A percentile compares a stretch with the other conserved stretches of the same genome.
phyloP scores from a whole-genome alignment of 345 rosid genomes.

The Boechera stricta region DNA sequence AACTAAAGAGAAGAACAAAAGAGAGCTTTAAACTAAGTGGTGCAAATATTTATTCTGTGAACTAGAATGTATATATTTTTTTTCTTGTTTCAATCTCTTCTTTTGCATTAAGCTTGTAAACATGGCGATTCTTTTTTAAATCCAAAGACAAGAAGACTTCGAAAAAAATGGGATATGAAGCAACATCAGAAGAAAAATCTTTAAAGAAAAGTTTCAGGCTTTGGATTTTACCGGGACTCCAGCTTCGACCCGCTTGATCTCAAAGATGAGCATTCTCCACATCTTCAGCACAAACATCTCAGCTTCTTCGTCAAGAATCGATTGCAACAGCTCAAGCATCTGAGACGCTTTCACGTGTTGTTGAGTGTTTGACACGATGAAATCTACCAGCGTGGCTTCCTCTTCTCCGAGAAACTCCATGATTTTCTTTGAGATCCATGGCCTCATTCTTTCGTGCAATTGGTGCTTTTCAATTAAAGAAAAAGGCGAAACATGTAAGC shows the following conservation, averaged over 20 bases:
- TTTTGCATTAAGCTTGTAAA: slow-evolving; percentile 37
- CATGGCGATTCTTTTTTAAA: slow-evolving; percentile 25
- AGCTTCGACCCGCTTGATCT: slow-evolving; percentile 88
- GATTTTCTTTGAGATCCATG: slow-evolving; percentile 97
- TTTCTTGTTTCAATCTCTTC: slow-evolving; percentile 12
- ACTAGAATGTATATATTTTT: slow-evolving; percentile 16
- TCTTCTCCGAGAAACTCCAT: slow-evolving; percentile 97
- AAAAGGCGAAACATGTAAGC: slow-evolving; percentile 11
- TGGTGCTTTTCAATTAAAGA: slow-evolving; percentile 54
- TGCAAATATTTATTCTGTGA: slow-evolving; percentile 25
- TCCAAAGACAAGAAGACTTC: slow-evolving; percentile 30
- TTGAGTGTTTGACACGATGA: slow-evolving; percentile 80
- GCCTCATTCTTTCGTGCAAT: slow-evolving; percentile 94
- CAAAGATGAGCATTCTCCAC: slow-evolving; percentile 99
- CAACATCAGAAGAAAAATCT: slow-evolving; percentile 9
- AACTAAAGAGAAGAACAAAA: slow-evolving; percentile 18
- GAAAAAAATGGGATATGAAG: slow-evolving; percentile 9
- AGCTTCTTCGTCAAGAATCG: slow-evolving; percentile 92
- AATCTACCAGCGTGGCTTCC: slow-evolving; percentile 85
- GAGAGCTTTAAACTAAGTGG: slow-evolving; percentile 8
- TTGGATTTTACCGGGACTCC: slow-evolving; percentile 68
- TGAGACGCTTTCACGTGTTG: slow-evolving; percentile 88
- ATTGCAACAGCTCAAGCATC: slow-evolving; percentile 89
- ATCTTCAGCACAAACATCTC: slow-evolving; percentile 99
- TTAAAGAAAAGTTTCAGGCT: slow-evolving; percentile 48